These are phyloP conservation scores for Medakamo hakoo DNA, from an alignment of 139 green algal species.

Conservation along the genomic window DNA sequence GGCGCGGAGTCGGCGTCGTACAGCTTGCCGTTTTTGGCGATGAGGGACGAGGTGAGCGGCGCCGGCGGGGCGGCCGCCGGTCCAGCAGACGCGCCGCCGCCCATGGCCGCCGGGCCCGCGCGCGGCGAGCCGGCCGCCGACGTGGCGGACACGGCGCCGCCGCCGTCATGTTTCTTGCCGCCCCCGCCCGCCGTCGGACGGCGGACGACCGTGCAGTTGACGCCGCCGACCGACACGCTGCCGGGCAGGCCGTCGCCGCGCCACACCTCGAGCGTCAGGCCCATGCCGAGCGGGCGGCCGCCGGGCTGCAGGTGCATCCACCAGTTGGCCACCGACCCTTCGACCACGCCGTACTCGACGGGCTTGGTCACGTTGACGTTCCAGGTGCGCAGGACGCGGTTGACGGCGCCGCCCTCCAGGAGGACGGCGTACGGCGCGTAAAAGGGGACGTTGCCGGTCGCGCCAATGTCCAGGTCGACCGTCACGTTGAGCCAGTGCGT, in stretches of 20 bases:
- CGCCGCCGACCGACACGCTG: background rate
- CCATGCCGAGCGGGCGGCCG: background rate
- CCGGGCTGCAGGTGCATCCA: background rate
- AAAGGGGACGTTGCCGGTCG: background rate
- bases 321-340: background rate
- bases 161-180: too few species aligned
- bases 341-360: background rate
- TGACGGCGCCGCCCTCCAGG: background rate
- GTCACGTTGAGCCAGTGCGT: background rate
- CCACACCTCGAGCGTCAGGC: background rate
- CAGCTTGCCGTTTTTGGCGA: too few species aligned
- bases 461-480: background rate
- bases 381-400: background rate
- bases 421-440: background rate
- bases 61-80: too few species aligned
- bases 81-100: too few species aligned
- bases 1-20: background rate
- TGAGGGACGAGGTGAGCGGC: too few species aligned
- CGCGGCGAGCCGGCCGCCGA: too few species aligned
- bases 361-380: background rate
- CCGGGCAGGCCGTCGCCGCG: background rate
- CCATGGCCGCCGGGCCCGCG: too few species aligned
- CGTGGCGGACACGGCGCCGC: too few species aligned
- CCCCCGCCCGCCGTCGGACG: too few species aligned
- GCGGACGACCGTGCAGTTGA: background rate